A percentile compares a stretch with the other conserved stretches of the same genome.
Evolutionary conservation across 164 flowering plant species (phyloP).

Genomic region (Dillenia turbinata): DNA sequence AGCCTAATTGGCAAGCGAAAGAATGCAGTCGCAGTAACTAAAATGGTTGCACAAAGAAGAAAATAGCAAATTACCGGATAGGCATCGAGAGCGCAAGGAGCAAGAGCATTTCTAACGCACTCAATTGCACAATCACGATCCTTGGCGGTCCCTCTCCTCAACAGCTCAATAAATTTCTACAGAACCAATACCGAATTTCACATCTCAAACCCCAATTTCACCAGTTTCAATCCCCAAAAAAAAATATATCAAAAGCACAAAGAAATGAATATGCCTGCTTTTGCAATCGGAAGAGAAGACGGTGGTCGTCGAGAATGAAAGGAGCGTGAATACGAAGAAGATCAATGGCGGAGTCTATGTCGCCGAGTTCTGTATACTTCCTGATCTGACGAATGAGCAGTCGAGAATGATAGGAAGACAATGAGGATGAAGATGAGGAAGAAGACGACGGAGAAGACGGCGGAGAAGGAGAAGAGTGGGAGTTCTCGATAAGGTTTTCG

Average conservation of each 20-base stretch:
- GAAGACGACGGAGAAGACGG: conserved; percentile 18
- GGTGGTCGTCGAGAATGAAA: conserved; percentile 66
- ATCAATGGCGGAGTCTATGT: conserved; percentile 66
- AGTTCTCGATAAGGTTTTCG: conserved; percentile 63
- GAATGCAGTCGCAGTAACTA: no score
- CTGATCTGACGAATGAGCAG: conserved; percentile 71
- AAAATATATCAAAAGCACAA: conserved; percentile 1
- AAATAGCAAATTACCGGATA: conserved; percentile 64
- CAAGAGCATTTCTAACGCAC: conserved; percentile 67
- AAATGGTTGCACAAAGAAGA: neutral
- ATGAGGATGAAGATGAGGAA: conserved; percentile 27
- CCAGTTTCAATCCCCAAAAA: neutral
- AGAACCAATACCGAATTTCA: neutral
- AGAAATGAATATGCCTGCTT: conserved; percentile 55
- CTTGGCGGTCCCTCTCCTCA: conserved; percentile 73
- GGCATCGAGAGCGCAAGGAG: conserved; percentile 96
- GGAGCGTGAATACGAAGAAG: conserved; percentile 80
- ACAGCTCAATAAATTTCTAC: conserved; percentile 91
- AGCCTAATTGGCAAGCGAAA: no score
- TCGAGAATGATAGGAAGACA: conserved; percentile 76
- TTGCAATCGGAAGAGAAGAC: conserved; percentile 83
- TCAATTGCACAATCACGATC: conserved; percentile 75
- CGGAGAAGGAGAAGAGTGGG: conserved; percentile 17
- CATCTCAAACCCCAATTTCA: neutral
- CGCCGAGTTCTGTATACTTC: conserved; percentile 56